Percentiles rank a stretch among this genome's conserved stretches.
phyloP scores from a whole-genome alignment of 345 rosid species.

The Rubroshorea leprosula region DNA sequence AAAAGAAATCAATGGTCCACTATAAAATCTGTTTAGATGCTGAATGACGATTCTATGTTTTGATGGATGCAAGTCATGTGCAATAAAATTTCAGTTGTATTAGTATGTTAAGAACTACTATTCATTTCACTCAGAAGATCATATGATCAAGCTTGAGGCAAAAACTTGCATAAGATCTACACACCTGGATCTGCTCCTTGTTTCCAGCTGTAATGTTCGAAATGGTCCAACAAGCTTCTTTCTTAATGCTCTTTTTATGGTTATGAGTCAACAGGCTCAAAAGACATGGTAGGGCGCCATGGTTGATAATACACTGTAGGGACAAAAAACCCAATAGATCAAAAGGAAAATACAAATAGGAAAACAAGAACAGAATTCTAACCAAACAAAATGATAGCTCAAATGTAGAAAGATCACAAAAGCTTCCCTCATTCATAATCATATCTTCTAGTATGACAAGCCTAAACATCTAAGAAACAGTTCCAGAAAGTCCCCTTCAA shows the following conservation, averaged over 20 bases:
- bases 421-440: no score
- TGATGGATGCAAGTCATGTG: background rate
- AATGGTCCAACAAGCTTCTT: constrained; percentile 98
- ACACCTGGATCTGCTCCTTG: constrained; percentile 83
- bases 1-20: no score
- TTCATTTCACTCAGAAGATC: background rate
- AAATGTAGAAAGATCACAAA: no score
- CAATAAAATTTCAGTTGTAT: no score
- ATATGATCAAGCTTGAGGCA: background rate
- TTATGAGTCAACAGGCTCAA: constrained; percentile 58
- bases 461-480: no score
- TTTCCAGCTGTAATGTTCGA: constrained; percentile 96
- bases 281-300: constrained; percentile 72
- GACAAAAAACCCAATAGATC: no score
- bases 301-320: constrained; percentile 61
- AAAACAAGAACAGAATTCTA: no score
- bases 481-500: no score
- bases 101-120: background rate
- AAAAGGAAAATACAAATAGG: background rate
- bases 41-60: no score
- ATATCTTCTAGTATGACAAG: no score
- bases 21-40: no score
- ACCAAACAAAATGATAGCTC: no score
- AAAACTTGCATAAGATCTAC: background rate
- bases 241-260: constrained; percentile 87